Conservation (phyloP, 1,284 basidiomycete species). For the Microbotryum lychnidis-dioicae region DNA sequence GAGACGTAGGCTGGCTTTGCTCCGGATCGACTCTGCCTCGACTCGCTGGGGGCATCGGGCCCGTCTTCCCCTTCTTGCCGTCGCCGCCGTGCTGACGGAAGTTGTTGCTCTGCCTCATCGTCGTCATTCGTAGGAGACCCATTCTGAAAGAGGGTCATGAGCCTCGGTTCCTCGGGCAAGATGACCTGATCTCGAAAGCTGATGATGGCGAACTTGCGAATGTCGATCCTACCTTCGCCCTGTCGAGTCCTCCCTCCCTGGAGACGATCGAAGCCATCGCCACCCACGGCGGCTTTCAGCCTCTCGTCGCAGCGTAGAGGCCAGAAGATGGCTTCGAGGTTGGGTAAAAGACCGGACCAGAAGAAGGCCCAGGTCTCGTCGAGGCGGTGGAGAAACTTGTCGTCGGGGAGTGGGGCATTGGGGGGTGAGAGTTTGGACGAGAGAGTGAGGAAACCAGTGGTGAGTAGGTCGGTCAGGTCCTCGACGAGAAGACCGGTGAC, state of each 20-base stretch:
- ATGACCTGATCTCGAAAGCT: slow-evolving; percentile 62
- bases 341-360: slow-evolving; percentile 84
- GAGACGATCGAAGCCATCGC: slow-evolving; percentile 31
- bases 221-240: slow-evolving; percentile 53
- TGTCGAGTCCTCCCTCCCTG: not conserved
- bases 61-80: too few relatives aligned
- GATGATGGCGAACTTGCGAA: slow-evolving; percentile 65
- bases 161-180: slow-evolving; percentile 20
- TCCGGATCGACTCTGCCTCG: too few relatives aligned
- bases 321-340: slow-evolving; percentile 58
- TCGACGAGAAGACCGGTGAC: slow-evolving; percentile 54
- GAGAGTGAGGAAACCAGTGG: slow-evolving; percentile 82
- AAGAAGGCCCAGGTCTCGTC: slow-evolving; percentile 91
- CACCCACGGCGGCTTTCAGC: slow-evolving; percentile 30
- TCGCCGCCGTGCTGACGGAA: too few relatives aligned
- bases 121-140: too few relatives aligned
- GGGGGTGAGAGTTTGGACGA: slow-evolving; percentile 61
- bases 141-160: not conserved
- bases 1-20: too few relatives aligned
- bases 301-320: slow-evolving; percentile 40
- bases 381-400: slow-evolving; percentile 40
- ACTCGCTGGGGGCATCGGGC: too few relatives aligned
- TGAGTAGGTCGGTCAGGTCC: slow-evolving; percentile 73
- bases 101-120: too few relatives aligned
- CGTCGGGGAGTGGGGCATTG: slow-evolving; percentile 1